Percentiles rank a stretch among this genome's conserved stretches.
These are phyloP conservation scores for Lodderomyces theae DNA, from an alignment of 1,139 yeast species.

Conservation along the genomic window DNA sequence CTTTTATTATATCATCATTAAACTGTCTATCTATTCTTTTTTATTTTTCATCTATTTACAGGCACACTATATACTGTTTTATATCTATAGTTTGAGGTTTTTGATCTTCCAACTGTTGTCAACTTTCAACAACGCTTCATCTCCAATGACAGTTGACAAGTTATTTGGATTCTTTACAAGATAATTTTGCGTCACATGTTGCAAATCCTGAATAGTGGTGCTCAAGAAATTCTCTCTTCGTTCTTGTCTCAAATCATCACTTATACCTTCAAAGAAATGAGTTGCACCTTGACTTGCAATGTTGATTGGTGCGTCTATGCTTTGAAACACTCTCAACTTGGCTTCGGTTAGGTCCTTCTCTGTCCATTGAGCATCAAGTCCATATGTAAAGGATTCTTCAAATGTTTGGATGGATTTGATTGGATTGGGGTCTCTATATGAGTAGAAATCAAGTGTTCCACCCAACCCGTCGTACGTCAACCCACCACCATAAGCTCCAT, in stretches of 20 bases:
- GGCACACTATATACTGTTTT: background rate
- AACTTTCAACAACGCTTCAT: slow-evolving; percentile 33
- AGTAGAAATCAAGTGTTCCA: slow-evolving; percentile 78
- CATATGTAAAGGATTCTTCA: slow-evolving; percentile 54
- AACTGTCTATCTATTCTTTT: background rate
- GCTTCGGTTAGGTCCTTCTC: slow-evolving; percentile 80
- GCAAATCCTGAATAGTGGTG: slow-evolving; percentile 61
- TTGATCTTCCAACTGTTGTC: slow-evolving; percentile 29
- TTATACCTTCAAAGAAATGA: slow-evolving; percentile 64
- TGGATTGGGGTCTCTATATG: slow-evolving; percentile 93
- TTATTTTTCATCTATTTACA: slow-evolving; percentile 1
- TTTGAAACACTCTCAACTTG: slow-evolving; percentile 84
- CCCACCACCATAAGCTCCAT: slow-evolving; percentile 99
- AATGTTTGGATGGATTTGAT: slow-evolving; percentile 63
- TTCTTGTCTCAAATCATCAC: slow-evolving; percentile 75
- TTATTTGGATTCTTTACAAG: slow-evolving; percentile 33
- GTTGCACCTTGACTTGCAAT: slow-evolving; percentile 74
- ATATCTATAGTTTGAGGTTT: slow-evolving; percentile 6
- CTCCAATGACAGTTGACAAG: slow-evolving; percentile 52
- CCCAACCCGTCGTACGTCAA: slow-evolving; percentile 78
- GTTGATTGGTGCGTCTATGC: slow-evolving; percentile 85
- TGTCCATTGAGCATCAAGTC: slow-evolving; percentile 49
- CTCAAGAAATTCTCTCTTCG: slow-evolving; percentile 73
- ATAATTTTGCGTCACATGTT: slow-evolving; percentile 61
- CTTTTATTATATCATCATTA: background rate